Conservation (phyloP, 179 eudicot genomes). For the Beta macrorhiza region DNA sequence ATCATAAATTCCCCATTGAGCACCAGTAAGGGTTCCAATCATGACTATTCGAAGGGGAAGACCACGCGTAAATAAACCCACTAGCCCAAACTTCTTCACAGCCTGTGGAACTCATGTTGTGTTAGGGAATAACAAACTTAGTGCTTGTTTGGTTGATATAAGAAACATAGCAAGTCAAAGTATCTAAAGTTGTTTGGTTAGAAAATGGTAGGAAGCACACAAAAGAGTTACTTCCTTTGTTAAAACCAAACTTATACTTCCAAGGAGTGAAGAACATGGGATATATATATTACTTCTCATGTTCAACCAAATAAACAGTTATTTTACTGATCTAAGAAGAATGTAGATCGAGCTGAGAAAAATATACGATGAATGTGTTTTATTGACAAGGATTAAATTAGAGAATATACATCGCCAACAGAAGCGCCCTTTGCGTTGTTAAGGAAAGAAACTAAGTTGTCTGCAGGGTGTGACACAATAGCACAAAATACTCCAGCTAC, state of each 20-base stretch:
- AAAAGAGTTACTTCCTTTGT: too few relatives aligned
- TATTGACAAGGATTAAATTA: neutral
- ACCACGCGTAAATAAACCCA: conserved; percentile 81
- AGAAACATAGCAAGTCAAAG: too few relatives aligned
- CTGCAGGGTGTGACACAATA: conserved; percentile 85
- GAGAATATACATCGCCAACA: conserved; percentile 59
- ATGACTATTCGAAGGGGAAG: conserved; percentile 89
- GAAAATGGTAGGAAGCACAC: too few relatives aligned
- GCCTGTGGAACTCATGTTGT: conserved; percentile 45
- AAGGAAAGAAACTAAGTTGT: conserved; percentile 84
- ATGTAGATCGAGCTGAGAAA: neutral
- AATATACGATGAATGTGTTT: neutral
- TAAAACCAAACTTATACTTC: too few relatives aligned
- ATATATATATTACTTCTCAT: too few relatives aligned
- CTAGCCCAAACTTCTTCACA: conserved; percentile 67
- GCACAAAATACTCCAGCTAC: conserved; percentile 83
- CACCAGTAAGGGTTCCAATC: conserved; percentile 86
- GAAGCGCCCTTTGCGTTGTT: conserved; percentile 90
- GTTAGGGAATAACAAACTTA: neutral
- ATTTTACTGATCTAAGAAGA: neutral
- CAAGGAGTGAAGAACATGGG: too few relatives aligned
- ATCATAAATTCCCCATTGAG: conserved; percentile 87
- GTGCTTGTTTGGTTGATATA: neutral
- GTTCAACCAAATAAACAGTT: too few relatives aligned
- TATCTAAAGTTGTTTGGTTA: too few relatives aligned